phyloP scores from a whole-genome alignment of 768 basidiomycete genomes.

The Sarcodon aspratus region DNA sequence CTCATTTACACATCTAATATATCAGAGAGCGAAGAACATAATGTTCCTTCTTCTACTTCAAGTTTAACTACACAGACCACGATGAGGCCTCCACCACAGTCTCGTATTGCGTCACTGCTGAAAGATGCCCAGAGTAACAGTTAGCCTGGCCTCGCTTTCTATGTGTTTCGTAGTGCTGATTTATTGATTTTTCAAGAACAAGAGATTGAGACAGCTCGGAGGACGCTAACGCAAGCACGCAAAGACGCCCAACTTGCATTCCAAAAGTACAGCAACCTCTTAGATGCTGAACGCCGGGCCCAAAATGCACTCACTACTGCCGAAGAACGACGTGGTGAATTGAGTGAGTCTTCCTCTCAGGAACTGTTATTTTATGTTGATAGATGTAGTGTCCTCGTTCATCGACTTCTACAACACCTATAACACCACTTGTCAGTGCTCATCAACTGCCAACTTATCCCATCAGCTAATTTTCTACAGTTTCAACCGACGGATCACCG shows the following conservation, averaged over 20 bases:
- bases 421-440: background rate
- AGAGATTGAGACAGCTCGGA: slow-evolving; percentile 50
- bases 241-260: slow-evolving; percentile 67
- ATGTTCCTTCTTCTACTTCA: background rate
- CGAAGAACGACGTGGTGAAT: slow-evolving; percentile 61
- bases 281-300: slow-evolving; percentile 58
- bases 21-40: slow-evolving; percentile 1
- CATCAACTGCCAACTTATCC: background rate
- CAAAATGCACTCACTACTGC: slow-evolving; percentile 49
- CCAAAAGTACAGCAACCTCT: slow-evolving; percentile 53
- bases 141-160: slow-evolving; percentile 19
- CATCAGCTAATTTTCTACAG: background rate
- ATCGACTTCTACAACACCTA: slow-evolving; percentile 6
- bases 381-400: slow-evolving; percentile 11
- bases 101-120: slow-evolving; percentile 4
- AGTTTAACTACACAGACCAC: background rate
- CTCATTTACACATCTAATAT: background rate
- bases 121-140: slow-evolving; percentile 24
- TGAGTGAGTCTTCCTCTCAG: slow-evolving; percentile 22
- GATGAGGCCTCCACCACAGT: background rate
- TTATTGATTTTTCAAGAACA: slow-evolving; percentile 29
- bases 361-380: slow-evolving; percentile 8
- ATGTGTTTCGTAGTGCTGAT: background rate
- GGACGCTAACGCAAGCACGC: slow-evolving; percentile 49
- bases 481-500: background rate